Percentiles rank a stretch among this genome's conserved stretches.
Conservation (phyloP, 192 early-diverging fungal species). For the Coemansia sp. region DNA sequence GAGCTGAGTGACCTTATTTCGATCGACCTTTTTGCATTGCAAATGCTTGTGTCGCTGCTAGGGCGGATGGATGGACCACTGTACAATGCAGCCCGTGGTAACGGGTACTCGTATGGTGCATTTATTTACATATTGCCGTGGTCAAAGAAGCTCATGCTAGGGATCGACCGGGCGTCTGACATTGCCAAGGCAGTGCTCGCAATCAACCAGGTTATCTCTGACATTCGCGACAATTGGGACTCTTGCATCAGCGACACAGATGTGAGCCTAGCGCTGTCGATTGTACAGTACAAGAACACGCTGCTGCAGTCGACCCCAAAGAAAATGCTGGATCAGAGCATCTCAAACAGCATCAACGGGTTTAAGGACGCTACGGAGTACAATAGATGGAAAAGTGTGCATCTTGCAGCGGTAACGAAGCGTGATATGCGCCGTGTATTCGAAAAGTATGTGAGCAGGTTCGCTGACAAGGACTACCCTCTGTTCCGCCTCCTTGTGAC, state of each 20-base stretch:
- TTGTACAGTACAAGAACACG: conserved; percentile 18
- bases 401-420: conserved; percentile 24
- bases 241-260: conserved; percentile 46
- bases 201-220: conserved; percentile 21
- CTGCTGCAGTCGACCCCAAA: conserved; percentile 18
- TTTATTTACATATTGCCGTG: conserved; percentile 60
- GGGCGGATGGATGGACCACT: conserved; percentile 76
- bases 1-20: conserved; percentile 45
- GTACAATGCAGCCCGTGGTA: conserved; percentile 74
- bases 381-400: conserved; percentile 29
- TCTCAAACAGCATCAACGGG: conserved; percentile 22
- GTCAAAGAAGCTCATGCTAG: conserved; percentile 58
- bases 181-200: conserved; percentile 28
- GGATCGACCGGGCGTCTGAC: conserved; percentile 30
- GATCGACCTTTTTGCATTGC: conserved; percentile 60
- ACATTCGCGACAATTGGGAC: conserved; percentile 30
- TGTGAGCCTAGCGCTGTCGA: conserved; percentile 39
- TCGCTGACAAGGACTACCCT: conserved; percentile 28
- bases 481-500: conserved; percentile 25
- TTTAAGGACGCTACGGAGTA: conserved; percentile 18
- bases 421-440: conserved; percentile 41
- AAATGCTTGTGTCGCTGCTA: conserved; percentile 68
- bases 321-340: conserved; percentile 16
- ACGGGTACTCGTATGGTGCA: conserved; percentile 76
- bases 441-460: conserved; percentile 23